phyloP scores from a whole-genome alignment of 148 eudicot genomes.

The Pharnaceum exiguum region DNA sequence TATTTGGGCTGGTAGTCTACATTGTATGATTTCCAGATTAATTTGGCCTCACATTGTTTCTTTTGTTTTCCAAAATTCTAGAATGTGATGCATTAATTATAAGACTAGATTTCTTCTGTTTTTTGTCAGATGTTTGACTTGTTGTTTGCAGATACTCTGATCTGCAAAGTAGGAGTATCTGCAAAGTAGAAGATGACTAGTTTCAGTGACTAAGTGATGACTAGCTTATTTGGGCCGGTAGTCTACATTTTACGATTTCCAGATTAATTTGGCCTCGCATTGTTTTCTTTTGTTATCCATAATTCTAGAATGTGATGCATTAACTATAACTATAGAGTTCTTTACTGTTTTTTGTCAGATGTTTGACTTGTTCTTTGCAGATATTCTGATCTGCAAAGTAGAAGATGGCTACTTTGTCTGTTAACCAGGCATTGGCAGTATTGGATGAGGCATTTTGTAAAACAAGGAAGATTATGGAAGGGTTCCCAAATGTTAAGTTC shows the following conservation, averaged over 20 bases:
- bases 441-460: slow-evolving; percentile 29
- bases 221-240: too few relatives aligned
- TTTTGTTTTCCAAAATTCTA: not conserved
- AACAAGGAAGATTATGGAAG: slow-evolving; percentile 33
- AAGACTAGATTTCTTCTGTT: not conserved
- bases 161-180: too few relatives aligned
- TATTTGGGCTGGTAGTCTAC: too few relatives aligned
- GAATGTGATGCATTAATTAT: not conserved
- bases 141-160: slow-evolving; percentile 14
- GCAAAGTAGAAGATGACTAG: slow-evolving; percentile 8
- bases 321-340: not conserved
- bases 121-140: not conserved
- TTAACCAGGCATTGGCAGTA: slow-evolving; percentile 23
- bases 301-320: not conserved
- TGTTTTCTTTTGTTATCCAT: not conserved
- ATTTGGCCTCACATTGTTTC: too few relatives aligned
- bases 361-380: not conserved
- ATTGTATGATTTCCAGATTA: too few relatives aligned
- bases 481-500: slow-evolving; percentile 21
- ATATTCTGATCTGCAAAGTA: slow-evolving; percentile 10
- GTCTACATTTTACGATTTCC: too few relatives aligned
- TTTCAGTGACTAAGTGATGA: too few relatives aligned
- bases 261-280: too few relatives aligned
- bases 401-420: slow-evolving; percentile 8
- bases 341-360: not conserved